These are phyloP conservation scores for Leishmania aethiopica DNA, from an alignment of 208 protist genomes.

Conservation along the genomic window DNA sequence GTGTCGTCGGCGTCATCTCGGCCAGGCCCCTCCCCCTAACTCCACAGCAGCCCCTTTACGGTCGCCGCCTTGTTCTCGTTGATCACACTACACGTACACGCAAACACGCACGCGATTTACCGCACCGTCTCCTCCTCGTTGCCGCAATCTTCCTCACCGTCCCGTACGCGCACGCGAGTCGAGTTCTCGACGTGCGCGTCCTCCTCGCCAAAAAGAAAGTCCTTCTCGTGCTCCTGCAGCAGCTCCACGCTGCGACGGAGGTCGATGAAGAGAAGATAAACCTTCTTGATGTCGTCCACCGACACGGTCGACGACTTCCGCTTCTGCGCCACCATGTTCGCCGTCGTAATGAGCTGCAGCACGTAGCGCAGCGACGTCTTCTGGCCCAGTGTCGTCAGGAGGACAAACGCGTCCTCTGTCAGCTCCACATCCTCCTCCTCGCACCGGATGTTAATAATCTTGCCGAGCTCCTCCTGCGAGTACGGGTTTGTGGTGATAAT, in stretches of 20 bases:
- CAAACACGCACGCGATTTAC: conserved; percentile 1
- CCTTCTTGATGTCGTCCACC: conserved; percentile 96
- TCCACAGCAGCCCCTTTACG: too few relatives aligned
- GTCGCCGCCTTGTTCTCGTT: not conserved
- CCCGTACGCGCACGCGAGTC: conserved; percentile 33
- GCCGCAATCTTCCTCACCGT: conserved; percentile 24
- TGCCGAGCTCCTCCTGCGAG: conserved; percentile 93
- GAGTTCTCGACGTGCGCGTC: conserved; percentile 74
- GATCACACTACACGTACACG: not conserved
- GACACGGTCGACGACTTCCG: conserved; percentile 94
- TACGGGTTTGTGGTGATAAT: conserved; percentile 99
- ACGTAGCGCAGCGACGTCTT: conserved; percentile 99
- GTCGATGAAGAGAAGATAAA: conserved; percentile 99
- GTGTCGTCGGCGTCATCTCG: not conserved
- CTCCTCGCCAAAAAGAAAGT: conserved; percentile 93
- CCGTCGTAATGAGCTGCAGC: conserved; percentile 99
- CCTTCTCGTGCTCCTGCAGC: conserved; percentile 90
- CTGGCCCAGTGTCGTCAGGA: conserved; percentile 96
- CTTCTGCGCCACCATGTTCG: conserved; percentile 95
- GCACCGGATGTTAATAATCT: conserved; percentile 98
- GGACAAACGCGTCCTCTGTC: conserved; percentile 94
- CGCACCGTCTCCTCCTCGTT: conserved; percentile 55
- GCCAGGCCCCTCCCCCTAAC: not conserved
- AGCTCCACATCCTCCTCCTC: conserved; percentile 99
- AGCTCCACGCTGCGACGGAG: conserved; percentile 92